A percentile compares a stretch with the other conserved stretches of the same genome.
These are phyloP conservation scores for Rhytidhysteron rufulum DNA, from an alignment of 2,329 filamentous ascomycete species.

Conservation along the genomic window DNA sequence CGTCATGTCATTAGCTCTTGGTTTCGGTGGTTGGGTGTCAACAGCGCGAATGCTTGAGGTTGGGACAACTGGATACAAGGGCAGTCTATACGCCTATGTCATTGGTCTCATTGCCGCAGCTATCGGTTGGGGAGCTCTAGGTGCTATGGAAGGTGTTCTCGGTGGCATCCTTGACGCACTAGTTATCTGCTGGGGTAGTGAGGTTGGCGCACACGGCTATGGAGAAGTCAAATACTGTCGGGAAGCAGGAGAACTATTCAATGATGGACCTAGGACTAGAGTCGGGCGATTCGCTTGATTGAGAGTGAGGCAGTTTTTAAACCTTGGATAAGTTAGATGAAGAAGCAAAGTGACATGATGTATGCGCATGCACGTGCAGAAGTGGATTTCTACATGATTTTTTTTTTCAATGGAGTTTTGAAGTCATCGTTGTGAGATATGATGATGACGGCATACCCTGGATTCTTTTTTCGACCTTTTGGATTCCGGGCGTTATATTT, in stretches of 20 bases:
- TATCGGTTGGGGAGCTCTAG: constrained; percentile 90
- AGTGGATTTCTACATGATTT: too few species aligned
- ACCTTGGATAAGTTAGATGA: too few species aligned
- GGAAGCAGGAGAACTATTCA: constrained; percentile 86
- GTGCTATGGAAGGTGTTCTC: constrained; percentile 84
- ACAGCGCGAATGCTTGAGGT: constrained; percentile 76
- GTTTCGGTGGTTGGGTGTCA: constrained; percentile 94
- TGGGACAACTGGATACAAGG: constrained; percentile 53
- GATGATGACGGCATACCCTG: too few species aligned
- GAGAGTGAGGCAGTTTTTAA: too few species aligned
- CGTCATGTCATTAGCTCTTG: constrained; percentile 84
- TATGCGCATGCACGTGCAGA: too few species aligned
- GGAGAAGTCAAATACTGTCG: constrained; percentile 78
- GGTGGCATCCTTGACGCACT: constrained; percentile 84
- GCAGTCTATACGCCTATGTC: constrained; percentile 90
- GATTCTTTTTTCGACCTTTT: too few species aligned
- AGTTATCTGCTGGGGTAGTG: constrained; percentile 91
- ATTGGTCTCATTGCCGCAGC: constrained; percentile 89
- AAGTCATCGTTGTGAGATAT: too few species aligned
- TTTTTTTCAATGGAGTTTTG: too few species aligned
- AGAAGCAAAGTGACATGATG: too few species aligned
- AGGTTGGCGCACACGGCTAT: constrained; percentile 53
- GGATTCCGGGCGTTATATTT: too few species aligned
- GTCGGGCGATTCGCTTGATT: too few species aligned
- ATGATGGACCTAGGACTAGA: constrained; percentile 50